phyloP scores from a whole-genome alignment of 2,329 filamentous ascomycete genomes.

The Penicillium sp. region DNA sequence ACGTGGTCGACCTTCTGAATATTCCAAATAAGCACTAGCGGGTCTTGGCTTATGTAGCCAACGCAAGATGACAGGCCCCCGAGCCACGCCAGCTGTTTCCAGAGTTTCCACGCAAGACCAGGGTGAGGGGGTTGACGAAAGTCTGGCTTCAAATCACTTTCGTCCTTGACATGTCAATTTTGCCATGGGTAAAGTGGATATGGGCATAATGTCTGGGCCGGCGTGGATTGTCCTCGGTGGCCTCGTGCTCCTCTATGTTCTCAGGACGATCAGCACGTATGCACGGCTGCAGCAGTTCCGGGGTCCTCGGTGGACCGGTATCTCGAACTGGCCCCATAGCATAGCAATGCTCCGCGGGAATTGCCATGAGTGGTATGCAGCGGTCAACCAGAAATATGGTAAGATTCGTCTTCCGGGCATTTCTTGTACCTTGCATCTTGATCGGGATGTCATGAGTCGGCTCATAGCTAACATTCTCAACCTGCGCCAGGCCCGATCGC shows the following conservation, averaged over 20 bases:
- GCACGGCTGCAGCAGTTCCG: conserved; percentile 12
- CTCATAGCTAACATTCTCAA: conserved; percentile 1
- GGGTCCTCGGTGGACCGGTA: conserved; percentile 15
- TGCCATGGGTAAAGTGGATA: conserved; percentile 6
- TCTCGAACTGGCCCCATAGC: conserved; percentile 24
- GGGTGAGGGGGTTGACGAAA: conserved; percentile 1
- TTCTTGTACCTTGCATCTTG: background rate
- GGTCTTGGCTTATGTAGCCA: background rate
- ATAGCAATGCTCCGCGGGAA: conserved; percentile 17
- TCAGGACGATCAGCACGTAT: conserved; percentile 8
- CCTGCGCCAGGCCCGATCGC: conserved; percentile 16
- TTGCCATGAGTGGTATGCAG: conserved; percentile 24
- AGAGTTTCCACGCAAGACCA: background rate
- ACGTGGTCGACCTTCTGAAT: background rate
- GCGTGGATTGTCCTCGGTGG: conserved; percentile 6
- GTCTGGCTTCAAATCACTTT: background rate
- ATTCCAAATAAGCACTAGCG: background rate
- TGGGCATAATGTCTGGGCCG: background rate
- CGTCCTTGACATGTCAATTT: background rate
- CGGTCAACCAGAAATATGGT: conserved; percentile 22
- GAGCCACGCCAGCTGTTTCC: background rate
- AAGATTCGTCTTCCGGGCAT: conserved; percentile 1
- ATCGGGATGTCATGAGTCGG: background rate
- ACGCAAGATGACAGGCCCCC: background rate
- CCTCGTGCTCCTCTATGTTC: conserved; percentile 12